Conservation (phyloP, 805 yeast genomes). For the Sungouiella thailandica region DNA sequence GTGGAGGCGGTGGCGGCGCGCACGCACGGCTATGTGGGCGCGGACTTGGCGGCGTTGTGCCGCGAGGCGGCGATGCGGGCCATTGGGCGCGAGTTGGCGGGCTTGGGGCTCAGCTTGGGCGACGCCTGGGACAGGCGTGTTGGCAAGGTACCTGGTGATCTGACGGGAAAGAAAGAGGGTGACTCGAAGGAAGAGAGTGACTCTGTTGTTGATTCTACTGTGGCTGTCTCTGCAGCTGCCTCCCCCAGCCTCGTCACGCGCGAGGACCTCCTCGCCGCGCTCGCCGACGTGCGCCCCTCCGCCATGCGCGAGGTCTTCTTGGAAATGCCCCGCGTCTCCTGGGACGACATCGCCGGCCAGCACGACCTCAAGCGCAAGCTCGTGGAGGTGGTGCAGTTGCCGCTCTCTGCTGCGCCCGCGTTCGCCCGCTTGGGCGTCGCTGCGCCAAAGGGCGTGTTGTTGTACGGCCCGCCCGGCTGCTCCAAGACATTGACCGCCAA, state of each 20-base stretch:
- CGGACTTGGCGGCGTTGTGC: conserved; percentile 83
- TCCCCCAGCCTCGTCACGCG: too few species aligned
- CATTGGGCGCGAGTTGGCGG: conserved; percentile 55
- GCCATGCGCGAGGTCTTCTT: conserved; percentile 95
- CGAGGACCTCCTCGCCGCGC: conserved; percentile 63
- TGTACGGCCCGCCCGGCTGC: conserved; percentile 99
- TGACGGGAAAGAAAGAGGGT: neutral
- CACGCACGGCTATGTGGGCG: conserved; percentile 98
- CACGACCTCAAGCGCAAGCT: conserved; percentile 73
- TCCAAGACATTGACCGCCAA: conserved; percentile 93
- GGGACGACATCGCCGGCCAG: conserved; percentile 98
- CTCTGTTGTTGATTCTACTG: too few species aligned
- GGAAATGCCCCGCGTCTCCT: conserved; percentile 89
- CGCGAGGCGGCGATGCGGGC: conserved; percentile 86
- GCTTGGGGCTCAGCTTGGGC: conserved; percentile 3
- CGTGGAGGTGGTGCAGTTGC: conserved; percentile 87
- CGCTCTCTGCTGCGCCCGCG: conserved; percentile 74
- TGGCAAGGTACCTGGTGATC: conserved; percentile 4
- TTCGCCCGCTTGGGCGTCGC: conserved; percentile 73
- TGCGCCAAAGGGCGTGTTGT: conserved; percentile 88
- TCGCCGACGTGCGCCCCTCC: conserved; percentile 82
- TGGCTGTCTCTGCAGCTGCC: too few species aligned
- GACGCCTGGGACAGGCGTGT: conserved; percentile 1
- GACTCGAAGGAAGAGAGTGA: too few species aligned
- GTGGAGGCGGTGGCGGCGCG: conserved; percentile 61